Percentiles rank a stretch among this genome's conserved stretches.
phyloP scores from a whole-genome alignment of 2,329 filamentous ascomycete species.

The Thielaviopsis musarum region DNA sequence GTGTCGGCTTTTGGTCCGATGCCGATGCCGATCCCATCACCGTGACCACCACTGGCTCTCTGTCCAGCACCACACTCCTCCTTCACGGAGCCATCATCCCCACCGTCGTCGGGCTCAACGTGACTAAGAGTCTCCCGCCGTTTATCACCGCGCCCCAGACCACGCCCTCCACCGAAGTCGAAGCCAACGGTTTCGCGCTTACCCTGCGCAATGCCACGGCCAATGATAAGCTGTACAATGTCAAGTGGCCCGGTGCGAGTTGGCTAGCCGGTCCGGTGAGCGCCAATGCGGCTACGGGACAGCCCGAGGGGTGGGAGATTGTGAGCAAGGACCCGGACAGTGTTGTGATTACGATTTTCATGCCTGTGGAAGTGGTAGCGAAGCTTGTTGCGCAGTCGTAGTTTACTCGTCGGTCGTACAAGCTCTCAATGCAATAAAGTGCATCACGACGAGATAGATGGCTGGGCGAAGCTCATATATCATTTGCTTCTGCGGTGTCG shows the following conservation, averaged over 20 bases:
- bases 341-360: not conserved
- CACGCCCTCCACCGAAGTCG: not conserved
- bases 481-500: not conserved
- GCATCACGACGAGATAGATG: not conserved
- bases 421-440: not conserved
- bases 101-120: slow-evolving; percentile 2
- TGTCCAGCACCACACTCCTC: not conserved
- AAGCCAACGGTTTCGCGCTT: not conserved
- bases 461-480: not conserved
- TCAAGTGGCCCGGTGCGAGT: not conserved
- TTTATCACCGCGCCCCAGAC: not conserved
- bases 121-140: not conserved
- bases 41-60: not conserved
- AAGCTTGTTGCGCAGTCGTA: slow-evolving; percentile 6
- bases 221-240: not conserved
- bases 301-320: not conserved
- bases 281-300: not conserved
- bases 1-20: slow-evolving; percentile 4
- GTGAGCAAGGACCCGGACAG: not conserved
- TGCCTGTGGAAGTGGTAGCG: slow-evolving; percentile 5
- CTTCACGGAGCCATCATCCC: not conserved
- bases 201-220: not conserved
- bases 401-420: not conserved
- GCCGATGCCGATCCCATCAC: not conserved
- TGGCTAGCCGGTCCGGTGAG: slow-evolving; percentile 8